Evolutionary conservation across 202 grass and related monocot species (phyloP).

Genomic region (Cymbopogon flexuosus): DNA sequence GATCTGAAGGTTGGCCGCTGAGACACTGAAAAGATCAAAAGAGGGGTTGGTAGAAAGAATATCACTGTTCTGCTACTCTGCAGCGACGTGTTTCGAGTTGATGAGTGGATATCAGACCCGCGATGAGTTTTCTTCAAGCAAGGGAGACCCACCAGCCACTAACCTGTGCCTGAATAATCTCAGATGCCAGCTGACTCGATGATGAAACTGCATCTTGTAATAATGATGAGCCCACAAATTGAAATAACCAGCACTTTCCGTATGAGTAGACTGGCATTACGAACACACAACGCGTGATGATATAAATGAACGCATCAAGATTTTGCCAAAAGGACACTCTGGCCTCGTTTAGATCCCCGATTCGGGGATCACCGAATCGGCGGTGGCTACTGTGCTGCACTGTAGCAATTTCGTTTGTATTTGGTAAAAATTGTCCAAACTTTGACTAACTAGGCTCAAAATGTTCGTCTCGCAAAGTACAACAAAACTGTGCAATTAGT

Average conservation of each 20-base stretch:
- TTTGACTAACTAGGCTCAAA: too few relatives aligned
- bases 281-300: neutral
- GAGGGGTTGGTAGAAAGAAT: neutral
- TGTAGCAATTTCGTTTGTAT: too few relatives aligned
- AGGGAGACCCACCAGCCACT: conserved; percentile 20
- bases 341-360: too few relatives aligned
- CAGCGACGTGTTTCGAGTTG: neutral
- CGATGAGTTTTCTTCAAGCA: conserved; percentile 28
- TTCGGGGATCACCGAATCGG: too few relatives aligned
- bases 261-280: neutral
- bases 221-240: too few relatives aligned
- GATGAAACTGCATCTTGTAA: neutral
- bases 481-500: too few relatives aligned
- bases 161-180: neutral
- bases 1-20: conserved; percentile 1
- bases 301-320: neutral
- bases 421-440: too few relatives aligned
- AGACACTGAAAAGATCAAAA: neutral
- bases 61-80: conserved; percentile 17
- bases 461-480: too few relatives aligned
- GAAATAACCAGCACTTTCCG: neutral
- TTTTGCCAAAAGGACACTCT: neutral
- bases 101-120: conserved; percentile 8
- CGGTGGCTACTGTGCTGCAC: too few relatives aligned
- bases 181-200: neutral